Percentiles rank a stretch among this genome's conserved stretches.
Conservation (phyloP, 139 green algal species). For the Prasinococcaceae sp. region DNA sequence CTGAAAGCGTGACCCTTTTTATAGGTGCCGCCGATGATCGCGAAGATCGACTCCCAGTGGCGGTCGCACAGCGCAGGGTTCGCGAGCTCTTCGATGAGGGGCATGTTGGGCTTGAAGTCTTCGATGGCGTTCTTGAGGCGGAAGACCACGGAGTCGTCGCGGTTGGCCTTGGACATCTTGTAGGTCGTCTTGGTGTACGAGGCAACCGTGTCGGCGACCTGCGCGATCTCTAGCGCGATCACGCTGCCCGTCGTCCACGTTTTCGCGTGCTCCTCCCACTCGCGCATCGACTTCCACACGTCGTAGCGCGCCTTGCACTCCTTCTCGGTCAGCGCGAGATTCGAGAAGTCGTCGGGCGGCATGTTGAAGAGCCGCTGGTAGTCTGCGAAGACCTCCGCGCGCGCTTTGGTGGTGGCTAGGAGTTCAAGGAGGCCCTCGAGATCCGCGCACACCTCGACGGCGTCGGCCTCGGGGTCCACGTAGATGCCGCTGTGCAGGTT, state of each 20-base stretch:
- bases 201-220: conserved; percentile 15
- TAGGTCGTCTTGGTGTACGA: conserved; percentile 26
- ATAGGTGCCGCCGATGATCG: conserved; percentile 13
- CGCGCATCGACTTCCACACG: conserved; percentile 19
- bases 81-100: conserved; percentile 22
- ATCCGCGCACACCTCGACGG: neutral
- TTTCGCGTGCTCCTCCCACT: conserved; percentile 9
- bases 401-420: neutral
- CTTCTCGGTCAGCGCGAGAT: conserved; percentile 18
- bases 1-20: conserved; percentile 9
- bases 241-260: conserved; percentile 15
- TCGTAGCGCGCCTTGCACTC: conserved; percentile 14
- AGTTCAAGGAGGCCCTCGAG: neutral
- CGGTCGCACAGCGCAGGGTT: conserved; percentile 23
- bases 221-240: conserved; percentile 3
- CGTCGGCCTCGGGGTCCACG: neutral
- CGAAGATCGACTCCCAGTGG: conserved; percentile 29
- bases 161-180: conserved; percentile 34
- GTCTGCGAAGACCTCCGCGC: conserved; percentile 2
- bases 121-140: conserved; percentile 32
- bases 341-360: conserved; percentile 19
- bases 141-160: conserved; percentile 38
- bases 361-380: conserved; percentile 26
- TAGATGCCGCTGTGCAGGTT: conserved; percentile 1
- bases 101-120: conserved; percentile 23